Conservation (phyloP, 139 green algal species). For the Asterochloris sp. region DNA sequence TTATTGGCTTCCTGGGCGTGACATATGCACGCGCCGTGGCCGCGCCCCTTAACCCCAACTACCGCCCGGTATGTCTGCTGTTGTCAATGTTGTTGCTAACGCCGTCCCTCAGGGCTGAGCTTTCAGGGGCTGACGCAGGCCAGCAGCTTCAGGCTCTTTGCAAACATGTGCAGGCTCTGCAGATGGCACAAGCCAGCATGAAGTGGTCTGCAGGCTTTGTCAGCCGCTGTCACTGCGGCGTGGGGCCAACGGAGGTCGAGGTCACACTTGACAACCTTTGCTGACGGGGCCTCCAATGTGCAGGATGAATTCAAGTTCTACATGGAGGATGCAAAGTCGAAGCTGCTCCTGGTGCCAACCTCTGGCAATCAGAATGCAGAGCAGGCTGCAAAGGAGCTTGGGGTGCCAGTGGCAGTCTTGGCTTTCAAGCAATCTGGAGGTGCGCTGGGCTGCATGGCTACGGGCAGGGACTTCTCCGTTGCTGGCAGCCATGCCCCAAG, state of each 20-base stretch:
- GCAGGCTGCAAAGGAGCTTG: slow-evolving; percentile 25
- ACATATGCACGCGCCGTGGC: slow-evolving; percentile 53
- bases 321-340: slow-evolving; percentile 59
- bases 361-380: slow-evolving; percentile 43
- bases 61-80: slow-evolving; percentile 36
- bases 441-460: background rate
- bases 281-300: background rate
- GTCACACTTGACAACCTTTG: too few species aligned
- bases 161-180: background rate
- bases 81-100: too few species aligned
- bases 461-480: background rate
- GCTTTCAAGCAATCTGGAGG: slow-evolving; percentile 1
- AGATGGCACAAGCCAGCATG: background rate
- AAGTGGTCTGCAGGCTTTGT: too few species aligned
- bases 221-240: too few species aligned
- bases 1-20: slow-evolving; percentile 63
- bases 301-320: slow-evolving; percentile 77
- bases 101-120: background rate
- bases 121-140: background rate
- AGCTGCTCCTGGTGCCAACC: slow-evolving; percentile 57
- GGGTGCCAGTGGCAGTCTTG: slow-evolving; percentile 20
- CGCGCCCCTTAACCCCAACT: slow-evolving; percentile 68
- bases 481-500: too few species aligned
- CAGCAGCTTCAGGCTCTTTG: background rate
- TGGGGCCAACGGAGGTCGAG: too few species aligned